Evolutionary conservation across 148 eudicot species (phyloP).

Genomic region (Vaccinium myrtillus): DNA sequence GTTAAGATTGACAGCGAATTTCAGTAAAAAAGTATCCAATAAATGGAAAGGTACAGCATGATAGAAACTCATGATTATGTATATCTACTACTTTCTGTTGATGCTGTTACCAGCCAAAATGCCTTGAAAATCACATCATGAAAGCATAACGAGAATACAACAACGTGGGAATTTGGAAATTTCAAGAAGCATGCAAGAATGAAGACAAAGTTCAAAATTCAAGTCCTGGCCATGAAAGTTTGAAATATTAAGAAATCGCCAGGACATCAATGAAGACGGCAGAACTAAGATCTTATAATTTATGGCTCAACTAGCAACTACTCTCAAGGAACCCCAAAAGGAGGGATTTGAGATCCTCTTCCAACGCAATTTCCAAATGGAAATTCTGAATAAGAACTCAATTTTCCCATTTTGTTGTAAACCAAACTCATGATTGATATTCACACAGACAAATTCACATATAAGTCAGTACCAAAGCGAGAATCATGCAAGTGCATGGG

Average conservation of each 20-base stretch:
- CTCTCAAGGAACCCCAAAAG: neutral
- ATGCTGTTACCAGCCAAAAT: neutral
- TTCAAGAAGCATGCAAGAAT: slow-evolving; percentile 4
- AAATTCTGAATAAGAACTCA: neutral
- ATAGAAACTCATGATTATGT: neutral
- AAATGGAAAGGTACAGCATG: neutral
- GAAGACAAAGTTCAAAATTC: slow-evolving; percentile 2
- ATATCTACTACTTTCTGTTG: neutral
- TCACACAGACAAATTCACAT: neutral
- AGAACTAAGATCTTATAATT: neutral
- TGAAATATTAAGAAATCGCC: neutral
- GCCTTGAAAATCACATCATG: neutral
- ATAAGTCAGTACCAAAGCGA: neutral
- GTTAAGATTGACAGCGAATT: slow-evolving; percentile 16
- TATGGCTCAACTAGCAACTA: neutral
- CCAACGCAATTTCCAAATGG: neutral
- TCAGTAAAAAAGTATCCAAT: slow-evolving; percentile 17
- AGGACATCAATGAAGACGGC: neutral
- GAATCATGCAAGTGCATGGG: neutral
- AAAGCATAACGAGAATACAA: neutral
- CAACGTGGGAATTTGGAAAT: neutral
- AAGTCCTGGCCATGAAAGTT: neutral
- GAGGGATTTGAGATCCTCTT: neutral
- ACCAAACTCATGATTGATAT: neutral
- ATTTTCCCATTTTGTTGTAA: neutral